Percentiles rank a stretch among this genome's conserved stretches.
phyloP scores from a whole-genome alignment of 1,284 basidiomycete genomes.

The Melanopsichium pennsylvanicum region DNA sequence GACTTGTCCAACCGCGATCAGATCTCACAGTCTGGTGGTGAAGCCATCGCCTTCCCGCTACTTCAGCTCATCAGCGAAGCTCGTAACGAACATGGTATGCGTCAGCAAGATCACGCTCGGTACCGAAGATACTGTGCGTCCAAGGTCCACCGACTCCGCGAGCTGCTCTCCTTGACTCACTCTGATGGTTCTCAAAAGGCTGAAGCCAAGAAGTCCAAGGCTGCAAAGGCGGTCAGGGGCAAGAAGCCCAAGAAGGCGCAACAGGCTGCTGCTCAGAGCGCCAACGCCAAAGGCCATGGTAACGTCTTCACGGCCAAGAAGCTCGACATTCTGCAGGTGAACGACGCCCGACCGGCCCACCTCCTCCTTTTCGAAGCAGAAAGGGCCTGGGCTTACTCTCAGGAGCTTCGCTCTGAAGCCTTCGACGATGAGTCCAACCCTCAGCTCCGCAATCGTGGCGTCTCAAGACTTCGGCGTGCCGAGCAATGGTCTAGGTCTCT shows the following conservation, averaged over 20 bases:
- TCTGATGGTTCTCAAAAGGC: conserved; percentile 37
- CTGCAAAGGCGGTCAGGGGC: conserved; percentile 22
- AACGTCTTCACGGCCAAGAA: conserved; percentile 75
- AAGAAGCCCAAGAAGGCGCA: conserved; percentile 53
- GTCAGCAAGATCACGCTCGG: conserved; percentile 84
- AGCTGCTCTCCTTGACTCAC: conserved; percentile 82
- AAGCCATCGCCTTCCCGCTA: conserved; percentile 69
- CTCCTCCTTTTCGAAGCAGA: conserved; percentile 87
- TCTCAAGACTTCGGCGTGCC: conserved; percentile 82
- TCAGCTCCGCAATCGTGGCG: conserved; percentile 76
- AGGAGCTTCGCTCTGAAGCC: conserved; percentile 75
- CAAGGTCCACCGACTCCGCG: conserved; percentile 85
- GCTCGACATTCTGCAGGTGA: conserved; percentile 48
- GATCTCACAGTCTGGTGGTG: conserved; percentile 17
- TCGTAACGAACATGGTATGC: conserved; percentile 85
- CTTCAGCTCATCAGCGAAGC: conserved; percentile 86
- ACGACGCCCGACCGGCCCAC: conserved; percentile 65
- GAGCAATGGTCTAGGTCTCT: conserved; percentile 83
- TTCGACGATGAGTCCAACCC: conserved; percentile 71
- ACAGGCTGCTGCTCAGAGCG: conserved; percentile 53
- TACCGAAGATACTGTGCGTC: conserved; percentile 89
- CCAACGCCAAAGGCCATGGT: conserved; percentile 73
- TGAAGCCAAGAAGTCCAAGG: conserved; percentile 31
- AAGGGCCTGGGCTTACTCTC: conserved; percentile 87
- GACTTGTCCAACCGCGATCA: conserved; percentile 30